Evolutionary conservation across 768 basidiomycete genomes (phyloP).

Genomic region (Rhodotorula toruloides): DNA sequence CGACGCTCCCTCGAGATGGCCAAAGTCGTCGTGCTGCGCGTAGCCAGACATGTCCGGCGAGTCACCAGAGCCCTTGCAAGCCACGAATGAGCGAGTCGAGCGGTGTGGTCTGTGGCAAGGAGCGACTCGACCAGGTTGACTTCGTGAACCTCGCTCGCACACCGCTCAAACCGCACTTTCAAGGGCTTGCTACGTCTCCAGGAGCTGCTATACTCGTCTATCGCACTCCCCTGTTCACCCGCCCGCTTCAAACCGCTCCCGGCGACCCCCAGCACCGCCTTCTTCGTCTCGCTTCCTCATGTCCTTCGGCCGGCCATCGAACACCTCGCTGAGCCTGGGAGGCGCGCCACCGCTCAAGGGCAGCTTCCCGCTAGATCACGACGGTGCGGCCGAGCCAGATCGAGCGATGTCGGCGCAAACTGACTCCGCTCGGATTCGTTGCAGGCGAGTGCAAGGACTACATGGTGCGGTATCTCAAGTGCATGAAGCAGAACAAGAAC

Average conservation of each 20-base stretch:
- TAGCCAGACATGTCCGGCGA: conserved; percentile 8
- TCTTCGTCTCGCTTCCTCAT: conserved; percentile 24
- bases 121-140: too few relatives aligned
- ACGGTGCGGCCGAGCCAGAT: conserved; percentile 47
- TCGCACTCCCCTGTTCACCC: too few relatives aligned
- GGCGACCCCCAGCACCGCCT: background rate
- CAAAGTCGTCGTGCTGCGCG: conserved; percentile 36
- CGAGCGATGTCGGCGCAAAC: background rate
- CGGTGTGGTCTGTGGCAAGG: too few relatives aligned
- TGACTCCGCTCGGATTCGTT: background rate
- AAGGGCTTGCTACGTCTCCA: too few relatives aligned
- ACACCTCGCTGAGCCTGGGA: conserved; percentile 44
- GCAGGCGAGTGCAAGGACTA: conserved; percentile 50
- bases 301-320: conserved; percentile 48
- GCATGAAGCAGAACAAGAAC: conserved; percentile 46
- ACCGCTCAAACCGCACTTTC: too few relatives aligned
- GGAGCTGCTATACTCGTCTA: too few relatives aligned
- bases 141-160: too few relatives aligned
- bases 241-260: background rate
- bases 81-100: too few relatives aligned
- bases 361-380: conserved; percentile 50
- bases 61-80: too few relatives aligned
- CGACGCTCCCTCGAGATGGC: conserved; percentile 48
- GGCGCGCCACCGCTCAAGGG: conserved; percentile 45
- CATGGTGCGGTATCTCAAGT: conserved; percentile 49